phyloP scores from a whole-genome alignment of 2,329 filamentous ascomycete species.

The Fusarium buxicola region DNA sequence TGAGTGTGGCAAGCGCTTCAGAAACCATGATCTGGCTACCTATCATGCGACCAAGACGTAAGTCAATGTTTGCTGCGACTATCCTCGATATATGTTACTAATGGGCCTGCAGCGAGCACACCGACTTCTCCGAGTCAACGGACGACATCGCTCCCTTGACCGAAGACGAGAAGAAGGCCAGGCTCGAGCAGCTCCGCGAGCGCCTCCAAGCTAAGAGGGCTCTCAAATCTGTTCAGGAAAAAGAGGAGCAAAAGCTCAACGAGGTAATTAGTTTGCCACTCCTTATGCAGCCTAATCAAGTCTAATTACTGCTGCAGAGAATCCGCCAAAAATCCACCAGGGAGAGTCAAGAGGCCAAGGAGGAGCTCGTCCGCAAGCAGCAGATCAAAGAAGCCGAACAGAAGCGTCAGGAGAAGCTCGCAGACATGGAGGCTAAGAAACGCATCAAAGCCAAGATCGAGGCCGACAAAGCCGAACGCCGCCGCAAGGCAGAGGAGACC shows the following conservation, averaged over 20 bases:
- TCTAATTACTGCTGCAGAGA: constrained; percentile 56
- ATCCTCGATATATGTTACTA: background rate
- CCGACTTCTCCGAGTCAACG: constrained; percentile 91
- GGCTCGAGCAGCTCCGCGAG: constrained; percentile 78
- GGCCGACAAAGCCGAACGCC: constrained; percentile 90
- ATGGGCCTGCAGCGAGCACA: constrained; percentile 71
- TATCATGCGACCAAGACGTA: constrained; percentile 91
- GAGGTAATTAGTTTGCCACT: constrained; percentile 66
- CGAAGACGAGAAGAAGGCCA: constrained; percentile 89
- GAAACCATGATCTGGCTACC: constrained; percentile 82
- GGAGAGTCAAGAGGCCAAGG: constrained; percentile 89
- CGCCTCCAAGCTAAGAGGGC: constrained; percentile 80
- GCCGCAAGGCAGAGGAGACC: constrained; percentile 84
- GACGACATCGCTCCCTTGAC: constrained; percentile 92
- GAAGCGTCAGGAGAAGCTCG: constrained; percentile 89
- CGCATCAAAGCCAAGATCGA: constrained; percentile 94
- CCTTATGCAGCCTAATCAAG: background rate
- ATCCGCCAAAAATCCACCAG: constrained; percentile 88
- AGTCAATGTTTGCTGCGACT: constrained; percentile 41
- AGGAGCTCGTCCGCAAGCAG: constrained; percentile 88
- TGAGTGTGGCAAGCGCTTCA: constrained; percentile 92
- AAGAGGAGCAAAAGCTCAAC: constrained; percentile 84
- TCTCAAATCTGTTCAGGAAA: constrained; percentile 76
- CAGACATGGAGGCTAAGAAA: constrained; percentile 86
- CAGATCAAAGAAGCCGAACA: constrained; percentile 89